Evolutionary conservation across 305 asterid genomes (phyloP).

Genomic region (Withania somnifera): DNA sequence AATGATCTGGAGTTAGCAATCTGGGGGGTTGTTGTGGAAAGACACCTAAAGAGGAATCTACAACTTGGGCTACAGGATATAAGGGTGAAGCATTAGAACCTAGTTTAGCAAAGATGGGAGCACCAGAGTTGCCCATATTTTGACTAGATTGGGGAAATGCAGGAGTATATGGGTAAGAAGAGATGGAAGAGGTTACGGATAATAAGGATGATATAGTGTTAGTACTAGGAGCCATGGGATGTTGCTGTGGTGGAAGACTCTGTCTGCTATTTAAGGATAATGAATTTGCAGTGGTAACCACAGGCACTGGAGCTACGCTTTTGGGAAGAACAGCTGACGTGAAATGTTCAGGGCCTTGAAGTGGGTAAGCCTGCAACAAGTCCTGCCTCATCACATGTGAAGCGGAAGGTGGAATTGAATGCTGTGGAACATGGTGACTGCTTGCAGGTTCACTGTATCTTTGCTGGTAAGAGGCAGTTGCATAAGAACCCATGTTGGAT

Average conservation of each 20-base stretch:
- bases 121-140: constrained; percentile 24
- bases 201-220: constrained; percentile 13
- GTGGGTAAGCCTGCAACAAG: constrained; percentile 10
- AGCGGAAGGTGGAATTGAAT: constrained; percentile 19
- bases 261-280: constrained; percentile 11
- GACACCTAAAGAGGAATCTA: constrained; percentile 27
- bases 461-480: constrained; percentile 29
- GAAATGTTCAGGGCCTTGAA: constrained; percentile 15
- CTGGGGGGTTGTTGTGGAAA: constrained; percentile 27
- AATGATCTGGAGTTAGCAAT: constrained; percentile 32
- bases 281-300: constrained; percentile 24
- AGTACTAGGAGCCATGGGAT: constrained; percentile 11
- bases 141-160: constrained; percentile 27
- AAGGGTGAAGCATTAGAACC: constrained; percentile 23
- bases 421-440: constrained; percentile 23
- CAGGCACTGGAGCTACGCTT: constrained; percentile 17
- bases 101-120: constrained; percentile 22
- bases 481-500: constrained; percentile 28
- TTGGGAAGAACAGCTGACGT: constrained; percentile 16
- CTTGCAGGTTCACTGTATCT: constrained; percentile 29
- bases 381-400: constrained; percentile 20
- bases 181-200: constrained; percentile 18
- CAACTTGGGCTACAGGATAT: constrained; percentile 24
- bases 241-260: constrained; percentile 21
- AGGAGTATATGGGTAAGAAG: constrained; percentile 26